Conservation (phyloP, 768 basidiomycete species). For the Leccinum uliginosum region DNA sequence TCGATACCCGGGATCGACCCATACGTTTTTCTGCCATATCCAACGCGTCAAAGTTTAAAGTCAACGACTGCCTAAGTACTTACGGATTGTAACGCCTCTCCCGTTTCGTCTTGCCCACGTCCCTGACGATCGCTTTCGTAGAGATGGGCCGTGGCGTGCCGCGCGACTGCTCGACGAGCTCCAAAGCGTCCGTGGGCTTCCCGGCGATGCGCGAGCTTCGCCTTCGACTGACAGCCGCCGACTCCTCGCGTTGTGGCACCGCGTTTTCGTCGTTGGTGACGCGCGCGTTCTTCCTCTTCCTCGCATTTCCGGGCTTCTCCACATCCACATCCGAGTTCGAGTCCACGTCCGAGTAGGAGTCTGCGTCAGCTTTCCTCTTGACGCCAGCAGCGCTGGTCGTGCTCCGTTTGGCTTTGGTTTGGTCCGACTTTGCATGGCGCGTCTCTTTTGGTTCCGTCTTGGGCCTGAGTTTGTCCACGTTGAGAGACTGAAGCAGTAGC, state of each 20-base stretch:
- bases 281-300: conserved; percentile 19
- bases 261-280: conserved; percentile 18
- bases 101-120: conserved; percentile 32
- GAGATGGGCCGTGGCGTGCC: conserved; percentile 36
- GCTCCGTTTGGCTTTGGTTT: not conserved
- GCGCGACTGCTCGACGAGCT: conserved; percentile 34
- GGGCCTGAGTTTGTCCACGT: conserved; percentile 38
- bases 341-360: not conserved
- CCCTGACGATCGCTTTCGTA: conserved; percentile 33
- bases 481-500: conserved; percentile 38
- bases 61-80: conserved; percentile 14
- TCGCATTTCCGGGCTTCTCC: conserved; percentile 27
- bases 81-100: conserved; percentile 34
- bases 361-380: conserved; percentile 39
- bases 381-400: conserved; percentile 11
- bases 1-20: conserved; percentile 76
- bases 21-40: conserved; percentile 59
- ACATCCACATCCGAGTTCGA: conserved; percentile 17
- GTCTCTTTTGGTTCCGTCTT: conserved; percentile 44
- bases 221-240: conserved; percentile 35
- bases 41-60: conserved; percentile 6
- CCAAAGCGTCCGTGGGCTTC: conserved; percentile 48
- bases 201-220: conserved; percentile 65
- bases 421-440: conserved; percentile 16
- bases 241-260: not conserved